Conservation (phyloP, 495 filamentous ascomycete species). For the Usnea hakonensis region DNA sequence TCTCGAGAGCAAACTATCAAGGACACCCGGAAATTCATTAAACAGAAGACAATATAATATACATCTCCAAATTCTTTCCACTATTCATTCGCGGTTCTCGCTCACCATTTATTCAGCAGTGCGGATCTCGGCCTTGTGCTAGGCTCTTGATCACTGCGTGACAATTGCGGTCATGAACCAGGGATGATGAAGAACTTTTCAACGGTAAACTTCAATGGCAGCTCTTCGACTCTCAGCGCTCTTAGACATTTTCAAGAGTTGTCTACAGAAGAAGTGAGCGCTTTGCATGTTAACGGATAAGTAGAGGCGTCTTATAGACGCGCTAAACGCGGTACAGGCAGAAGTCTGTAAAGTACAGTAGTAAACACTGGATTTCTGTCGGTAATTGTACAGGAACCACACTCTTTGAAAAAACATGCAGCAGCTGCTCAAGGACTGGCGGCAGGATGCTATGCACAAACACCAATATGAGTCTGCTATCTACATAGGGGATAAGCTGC, state of each 20-base stretch:
- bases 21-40: neutral
- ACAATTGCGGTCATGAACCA: too few species aligned
- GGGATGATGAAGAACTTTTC: neutral
- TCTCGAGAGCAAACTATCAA: neutral
- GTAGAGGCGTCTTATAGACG: neutral
- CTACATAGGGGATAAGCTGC: conserved; percentile 92
- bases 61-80: neutral
- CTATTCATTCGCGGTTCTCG: neutral
- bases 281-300: neutral
- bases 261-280: neutral
- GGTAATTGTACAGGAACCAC: neutral
- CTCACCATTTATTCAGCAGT: neutral
- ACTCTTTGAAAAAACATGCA: conserved; percentile 53
- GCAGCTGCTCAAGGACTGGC: conserved; percentile 82
- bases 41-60: neutral
- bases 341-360: neutral
- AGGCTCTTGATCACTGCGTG: too few species aligned
- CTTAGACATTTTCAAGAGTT: neutral
- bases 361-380: conserved; percentile 9
- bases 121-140: neutral
- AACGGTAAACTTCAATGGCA: neutral
- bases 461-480: conserved; percentile 93
- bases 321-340: conserved; percentile 12
- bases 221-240: neutral
- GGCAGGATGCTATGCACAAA: conserved; percentile 85